Evolutionary conservation across 495 filamentous ascomycete genomes (phyloP).

Genomic region (Aspergillus steynii): DNA sequence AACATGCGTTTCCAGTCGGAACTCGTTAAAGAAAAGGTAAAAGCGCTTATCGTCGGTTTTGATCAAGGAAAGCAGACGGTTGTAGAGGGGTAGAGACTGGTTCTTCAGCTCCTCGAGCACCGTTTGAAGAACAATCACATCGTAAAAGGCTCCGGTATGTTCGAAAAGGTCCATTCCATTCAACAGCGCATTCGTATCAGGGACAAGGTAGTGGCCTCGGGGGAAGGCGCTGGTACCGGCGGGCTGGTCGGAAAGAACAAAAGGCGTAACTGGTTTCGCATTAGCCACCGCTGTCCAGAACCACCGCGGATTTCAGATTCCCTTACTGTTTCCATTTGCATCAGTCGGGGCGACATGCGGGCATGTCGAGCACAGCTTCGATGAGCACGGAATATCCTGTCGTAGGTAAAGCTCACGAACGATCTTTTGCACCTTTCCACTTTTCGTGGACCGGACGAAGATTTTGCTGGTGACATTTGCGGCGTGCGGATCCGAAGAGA

Average conservation of each 20-base stretch:
- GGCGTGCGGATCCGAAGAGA: constrained; percentile 65
- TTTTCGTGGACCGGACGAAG: constrained; percentile 88
- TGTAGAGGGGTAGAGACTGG: constrained; percentile 90
- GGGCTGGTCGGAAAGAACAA: constrained; percentile 84
- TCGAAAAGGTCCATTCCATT: constrained; percentile 97
- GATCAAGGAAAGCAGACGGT: constrained; percentile 82
- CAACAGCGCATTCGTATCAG: constrained; percentile 94
- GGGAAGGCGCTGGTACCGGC: constrained; percentile 78
- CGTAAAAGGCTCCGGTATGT: constrained; percentile 85
- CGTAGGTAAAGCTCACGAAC: constrained; percentile 94
- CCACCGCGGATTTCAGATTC: not conserved
- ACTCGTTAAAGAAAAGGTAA: constrained; percentile 99
- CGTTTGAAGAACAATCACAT: constrained; percentile 92
- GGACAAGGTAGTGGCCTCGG: constrained; percentile 90
- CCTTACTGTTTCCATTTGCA: constrained; percentile 71
- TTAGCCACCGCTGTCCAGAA: constrained; percentile 27
- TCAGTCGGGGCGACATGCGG: constrained; percentile 68
- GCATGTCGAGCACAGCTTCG: constrained; percentile 78
- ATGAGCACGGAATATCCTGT: constrained; percentile 97
- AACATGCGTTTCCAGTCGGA: constrained; percentile 88
- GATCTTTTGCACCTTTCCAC: constrained; percentile 97
- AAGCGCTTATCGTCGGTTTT: constrained; percentile 95
- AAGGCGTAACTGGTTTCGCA: constrained; percentile 61
- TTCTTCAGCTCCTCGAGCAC: constrained; percentile 95
- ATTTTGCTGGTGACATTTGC: constrained; percentile 86